phyloP scores from a whole-genome alignment of 192 early-diverging fungal species.

The Coemansia sp. region DNA sequence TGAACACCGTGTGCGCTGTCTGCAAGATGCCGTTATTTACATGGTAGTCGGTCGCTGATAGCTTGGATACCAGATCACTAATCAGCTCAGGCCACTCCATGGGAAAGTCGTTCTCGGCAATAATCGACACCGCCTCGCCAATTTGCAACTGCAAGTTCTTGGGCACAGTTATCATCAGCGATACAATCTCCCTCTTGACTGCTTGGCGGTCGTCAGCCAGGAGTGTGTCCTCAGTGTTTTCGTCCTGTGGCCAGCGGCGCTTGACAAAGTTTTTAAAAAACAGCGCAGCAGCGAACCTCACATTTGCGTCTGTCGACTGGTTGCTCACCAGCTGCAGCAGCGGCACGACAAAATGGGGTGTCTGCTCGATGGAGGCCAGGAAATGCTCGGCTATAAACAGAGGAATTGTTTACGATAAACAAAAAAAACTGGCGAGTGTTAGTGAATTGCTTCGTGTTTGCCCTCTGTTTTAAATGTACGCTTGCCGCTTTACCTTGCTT shows the following conservation, averaged over 20 bases:
- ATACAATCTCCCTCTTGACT: slow-evolving; percentile 83
- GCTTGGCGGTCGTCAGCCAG: slow-evolving; percentile 64
- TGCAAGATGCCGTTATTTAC: slow-evolving; percentile 91
- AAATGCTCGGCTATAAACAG: slow-evolving; percentile 57
- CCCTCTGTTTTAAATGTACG: background rate
- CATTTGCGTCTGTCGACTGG: slow-evolving; percentile 55
- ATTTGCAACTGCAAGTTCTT: slow-evolving; percentile 81
- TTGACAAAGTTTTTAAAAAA: slow-evolving; percentile 98
- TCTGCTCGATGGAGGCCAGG: slow-evolving; percentile 56
- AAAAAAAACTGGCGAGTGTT: slow-evolving; percentile 19
- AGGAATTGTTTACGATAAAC: background rate
- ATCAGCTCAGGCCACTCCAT: slow-evolving; percentile 82
- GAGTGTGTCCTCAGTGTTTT: slow-evolving; percentile 38
- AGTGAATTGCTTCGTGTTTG: slow-evolving; percentile 23
- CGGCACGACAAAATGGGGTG: slow-evolving; percentile 65
- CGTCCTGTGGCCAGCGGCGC: slow-evolving; percentile 69
- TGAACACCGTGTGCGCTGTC: slow-evolving; percentile 94
- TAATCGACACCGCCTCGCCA: slow-evolving; percentile 89
- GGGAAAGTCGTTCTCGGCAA: slow-evolving; percentile 93
- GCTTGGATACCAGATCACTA: slow-evolving; percentile 69
- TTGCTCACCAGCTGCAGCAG: slow-evolving; percentile 75
- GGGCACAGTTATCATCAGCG: slow-evolving; percentile 81
- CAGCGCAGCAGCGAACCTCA: slow-evolving; percentile 79
- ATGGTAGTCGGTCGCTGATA: slow-evolving; percentile 73
- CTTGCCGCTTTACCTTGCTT: slow-evolving; percentile 33